These are phyloP conservation scores for Litsea cubeba DNA, from an alignment of 164 flowering plant species.

Conservation along the genomic window DNA sequence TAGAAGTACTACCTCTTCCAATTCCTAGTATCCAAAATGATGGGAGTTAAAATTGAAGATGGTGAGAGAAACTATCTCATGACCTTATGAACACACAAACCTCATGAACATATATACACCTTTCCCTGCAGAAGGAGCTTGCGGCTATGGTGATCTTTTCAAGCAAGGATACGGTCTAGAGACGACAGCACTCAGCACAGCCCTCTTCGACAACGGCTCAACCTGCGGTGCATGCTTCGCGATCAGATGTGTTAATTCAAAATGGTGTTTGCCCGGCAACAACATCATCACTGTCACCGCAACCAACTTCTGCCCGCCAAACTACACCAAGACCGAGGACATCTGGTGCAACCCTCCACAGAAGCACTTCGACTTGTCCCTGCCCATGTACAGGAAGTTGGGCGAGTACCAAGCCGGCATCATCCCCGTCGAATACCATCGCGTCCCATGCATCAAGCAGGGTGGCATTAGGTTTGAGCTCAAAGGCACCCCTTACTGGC, in stretches of 20 bases:
- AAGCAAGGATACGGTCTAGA: constrained; percentile 25
- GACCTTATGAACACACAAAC: no score
- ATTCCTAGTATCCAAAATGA: no score
- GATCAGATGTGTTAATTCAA: constrained; percentile 16
- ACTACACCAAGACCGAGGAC: constrained; percentile 8
- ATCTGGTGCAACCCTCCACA: constrained; percentile 32
- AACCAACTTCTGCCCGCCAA: constrained; percentile 32
- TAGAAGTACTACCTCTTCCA: no score
- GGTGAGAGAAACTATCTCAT: no score
- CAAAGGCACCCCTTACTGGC: constrained; percentile 11
- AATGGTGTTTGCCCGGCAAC: constrained; percentile 3
- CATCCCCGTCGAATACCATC: constrained; percentile 15
- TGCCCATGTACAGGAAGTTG: constrained; percentile 19
- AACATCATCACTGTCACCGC: constrained; percentile 19
- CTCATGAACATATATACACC: no score
- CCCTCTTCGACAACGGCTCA: constrained; percentile 22
- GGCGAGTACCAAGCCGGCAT: constrained; percentile 18
- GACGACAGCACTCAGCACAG: constrained; percentile 33
- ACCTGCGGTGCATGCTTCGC: constrained; percentile 30
- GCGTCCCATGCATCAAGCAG: constrained; percentile 4
- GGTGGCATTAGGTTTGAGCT: constrained; percentile 19
- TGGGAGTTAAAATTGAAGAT: no score
- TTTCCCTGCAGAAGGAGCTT: constrained; percentile 21
- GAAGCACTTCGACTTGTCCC: constrained; percentile 27
- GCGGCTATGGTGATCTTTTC: constrained; percentile 28